Base-by-base conservation (phyloP, 2,329 filamentous ascomycete species). In the Hypoxylon sp. region DNA sequence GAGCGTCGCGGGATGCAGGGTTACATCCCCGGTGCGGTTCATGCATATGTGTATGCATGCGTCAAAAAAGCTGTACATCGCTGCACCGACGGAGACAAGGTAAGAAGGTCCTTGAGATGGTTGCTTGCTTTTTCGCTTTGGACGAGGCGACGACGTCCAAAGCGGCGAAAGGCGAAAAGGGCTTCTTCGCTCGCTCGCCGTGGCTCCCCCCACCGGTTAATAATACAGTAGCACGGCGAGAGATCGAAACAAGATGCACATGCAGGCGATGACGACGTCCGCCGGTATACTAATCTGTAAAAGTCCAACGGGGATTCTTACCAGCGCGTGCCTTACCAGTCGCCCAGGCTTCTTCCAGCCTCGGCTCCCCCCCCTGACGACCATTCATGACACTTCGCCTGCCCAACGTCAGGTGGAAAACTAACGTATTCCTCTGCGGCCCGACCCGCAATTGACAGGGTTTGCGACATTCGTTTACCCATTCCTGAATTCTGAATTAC, bases 11-110 rank as follows among this genome's bases (percentile, higher is more conserved):
- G 64, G 56, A 66, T 34, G 53, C 39, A 64, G 56, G 37, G 64
- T 67, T 59, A 43, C 64, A 67, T 67, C 61, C 64, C 48, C 53
- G 48, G 55, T 53, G 49, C 44, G 41, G 62, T 65, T 65, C 62
- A 62, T 62, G 63, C 62, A 65, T 65, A 62, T 55, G 15, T 13
- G 56, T 60, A 54, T 60, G 64, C 64, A 67, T 67, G 64, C 55
- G 57, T 64, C 61, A 20, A 41, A 64, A 34, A 48, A 64, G 57
- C 57, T 59, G 61, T 55, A 61, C 63, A 64, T 64, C 46, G 54
- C 50, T 58, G 41, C 54, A 48, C 32, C 43, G 60, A 51, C 51
- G 48, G 32, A 47, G 26, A 63, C 51, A 52, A 58, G 54, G 57
- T 64, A 67, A 56, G 47, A 52, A 60, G 47, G 56, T 39, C 54